Percentiles rank a stretch among this genome's conserved stretches.
phyloP scores from a whole-genome alignment of 441 rosid genomes.

The Brassica balearica region DNA sequence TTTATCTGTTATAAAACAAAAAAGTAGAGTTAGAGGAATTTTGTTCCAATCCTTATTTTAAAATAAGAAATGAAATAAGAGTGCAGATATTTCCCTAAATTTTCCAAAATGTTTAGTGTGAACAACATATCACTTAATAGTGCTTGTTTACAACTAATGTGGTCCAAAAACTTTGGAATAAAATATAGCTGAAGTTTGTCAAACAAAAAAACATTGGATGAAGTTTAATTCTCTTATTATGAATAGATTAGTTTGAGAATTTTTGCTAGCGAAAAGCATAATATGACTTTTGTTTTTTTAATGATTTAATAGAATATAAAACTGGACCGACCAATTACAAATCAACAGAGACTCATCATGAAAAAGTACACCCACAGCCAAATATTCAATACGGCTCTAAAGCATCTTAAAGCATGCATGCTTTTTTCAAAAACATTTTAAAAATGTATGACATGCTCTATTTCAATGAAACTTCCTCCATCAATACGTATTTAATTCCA shows the following conservation, averaged over 20 bases:
- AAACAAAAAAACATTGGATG: neutral
- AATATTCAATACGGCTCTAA: constrained; percentile 41
- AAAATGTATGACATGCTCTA: constrained; percentile 1
- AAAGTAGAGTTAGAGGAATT: neutral
- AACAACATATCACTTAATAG: constrained; percentile 10
- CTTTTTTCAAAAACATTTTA: constrained; percentile 26
- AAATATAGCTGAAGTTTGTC: constrained; percentile 15
- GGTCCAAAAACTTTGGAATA: constrained; percentile 30
- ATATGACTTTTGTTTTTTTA: neutral
- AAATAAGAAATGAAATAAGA: neutral
- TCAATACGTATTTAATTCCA: neutral
- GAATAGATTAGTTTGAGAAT: neutral
- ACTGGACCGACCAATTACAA: constrained; percentile 27
- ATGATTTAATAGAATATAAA: constrained; percentile 3
- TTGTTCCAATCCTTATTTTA: neutral
- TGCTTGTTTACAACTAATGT: constrained; percentile 10
- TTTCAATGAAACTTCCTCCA: constrained; percentile 3
- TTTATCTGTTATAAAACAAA: too few relatives aligned
- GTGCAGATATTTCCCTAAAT: neutral
- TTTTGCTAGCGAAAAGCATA: constrained; percentile 1
- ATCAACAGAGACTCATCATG: constrained; percentile 37
- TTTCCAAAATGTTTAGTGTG: constrained; percentile 17
- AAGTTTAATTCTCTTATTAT: neutral
- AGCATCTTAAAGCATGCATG: constrained; percentile 47
- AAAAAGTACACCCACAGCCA: constrained; percentile 22